These are phyloP conservation scores for Aspergillus homomorphus DNA, from an alignment of 495 filamentous ascomycete species.

Conservation along the genomic window DNA sequence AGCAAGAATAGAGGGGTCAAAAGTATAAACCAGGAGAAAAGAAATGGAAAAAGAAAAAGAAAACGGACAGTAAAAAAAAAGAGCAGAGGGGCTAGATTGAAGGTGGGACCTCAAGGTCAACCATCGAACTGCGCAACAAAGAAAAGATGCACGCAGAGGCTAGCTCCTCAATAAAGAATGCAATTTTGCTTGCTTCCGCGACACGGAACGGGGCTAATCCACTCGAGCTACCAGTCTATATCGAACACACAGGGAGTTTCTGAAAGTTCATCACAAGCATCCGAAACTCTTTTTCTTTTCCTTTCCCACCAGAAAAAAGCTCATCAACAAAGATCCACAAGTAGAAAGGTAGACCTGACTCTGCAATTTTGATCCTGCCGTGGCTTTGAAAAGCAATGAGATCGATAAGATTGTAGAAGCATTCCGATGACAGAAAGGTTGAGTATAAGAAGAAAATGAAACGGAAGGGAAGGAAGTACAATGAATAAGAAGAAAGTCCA, in stretches of 20 bases:
- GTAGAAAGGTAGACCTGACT: neutral
- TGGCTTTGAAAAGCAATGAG: neutral
- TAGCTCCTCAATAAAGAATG: neutral
- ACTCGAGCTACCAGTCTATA: constrained; percentile 26
- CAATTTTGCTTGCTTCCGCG: neutral
- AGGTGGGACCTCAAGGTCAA: constrained; percentile 10
- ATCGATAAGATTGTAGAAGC: neutral
- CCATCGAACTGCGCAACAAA: constrained; percentile 18
- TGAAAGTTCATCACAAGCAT: constrained; percentile 9
- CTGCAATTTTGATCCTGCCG: neutral
- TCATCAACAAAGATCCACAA: constrained; percentile 14
- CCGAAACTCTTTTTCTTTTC: constrained; percentile 2
- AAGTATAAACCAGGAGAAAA: neutral
- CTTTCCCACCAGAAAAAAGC: constrained; percentile 11
- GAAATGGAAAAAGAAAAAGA: neutral
- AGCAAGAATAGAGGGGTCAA: no score
- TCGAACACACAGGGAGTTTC: constrained; percentile 2
- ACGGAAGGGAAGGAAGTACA: neutral
- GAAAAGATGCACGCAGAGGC: constrained; percentile 2
- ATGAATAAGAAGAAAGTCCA: neutral
- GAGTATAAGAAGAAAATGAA: constrained; percentile 9
- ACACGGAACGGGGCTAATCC: neutral
- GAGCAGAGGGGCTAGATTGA: constrained; percentile 1
- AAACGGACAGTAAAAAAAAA: constrained; percentile 1
- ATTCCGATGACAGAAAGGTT: neutral